Evolutionary conservation across 2,329 filamentous ascomycete genomes (phyloP).

Genomic region (Monosporascus sp.): DNA sequence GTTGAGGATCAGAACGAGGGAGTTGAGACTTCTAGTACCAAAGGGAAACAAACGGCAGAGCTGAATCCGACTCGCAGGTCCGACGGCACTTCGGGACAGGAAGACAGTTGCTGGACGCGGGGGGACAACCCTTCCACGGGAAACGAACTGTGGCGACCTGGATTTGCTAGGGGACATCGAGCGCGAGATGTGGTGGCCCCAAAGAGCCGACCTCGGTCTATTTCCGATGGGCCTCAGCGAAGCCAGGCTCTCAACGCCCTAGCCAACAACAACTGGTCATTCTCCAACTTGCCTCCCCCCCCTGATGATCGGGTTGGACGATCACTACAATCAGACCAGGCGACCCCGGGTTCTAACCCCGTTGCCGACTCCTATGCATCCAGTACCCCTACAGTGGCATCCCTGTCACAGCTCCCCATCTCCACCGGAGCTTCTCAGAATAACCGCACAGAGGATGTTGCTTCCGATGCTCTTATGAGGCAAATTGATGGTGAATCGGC

Average conservation of each 20-base stretch:
- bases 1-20: background rate
- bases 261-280: constrained; percentile 58
- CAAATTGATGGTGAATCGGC: background rate
- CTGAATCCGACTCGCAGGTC: background rate
- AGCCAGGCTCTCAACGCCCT: constrained; percentile 44
- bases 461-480: background rate
- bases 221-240: constrained; percentile 50
- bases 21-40: background rate
- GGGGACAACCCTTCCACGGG: constrained; percentile 5
- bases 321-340: background rate
- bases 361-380: too few relatives aligned
- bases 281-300: constrained; percentile 34
- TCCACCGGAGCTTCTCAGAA: background rate
- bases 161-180: constrained; percentile 3
- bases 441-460: background rate
- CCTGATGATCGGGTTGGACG: constrained; percentile 5
- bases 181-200: constrained; percentile 6
- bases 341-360: background rate
- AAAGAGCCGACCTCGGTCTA: constrained; percentile 41
- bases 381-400: background rate
- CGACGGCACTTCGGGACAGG: background rate
- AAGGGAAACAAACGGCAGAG: constrained; percentile 2
- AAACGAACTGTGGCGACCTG: background rate
- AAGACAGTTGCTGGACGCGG: constrained; percentile 2
- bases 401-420: constrained; percentile 7